A percentile compares a stretch with the other conserved stretches of the same genome.
phyloP scores from a whole-genome alignment of 2,329 filamentous ascomycete genomes.

The Rhynchosporium graminicola region DNA sequence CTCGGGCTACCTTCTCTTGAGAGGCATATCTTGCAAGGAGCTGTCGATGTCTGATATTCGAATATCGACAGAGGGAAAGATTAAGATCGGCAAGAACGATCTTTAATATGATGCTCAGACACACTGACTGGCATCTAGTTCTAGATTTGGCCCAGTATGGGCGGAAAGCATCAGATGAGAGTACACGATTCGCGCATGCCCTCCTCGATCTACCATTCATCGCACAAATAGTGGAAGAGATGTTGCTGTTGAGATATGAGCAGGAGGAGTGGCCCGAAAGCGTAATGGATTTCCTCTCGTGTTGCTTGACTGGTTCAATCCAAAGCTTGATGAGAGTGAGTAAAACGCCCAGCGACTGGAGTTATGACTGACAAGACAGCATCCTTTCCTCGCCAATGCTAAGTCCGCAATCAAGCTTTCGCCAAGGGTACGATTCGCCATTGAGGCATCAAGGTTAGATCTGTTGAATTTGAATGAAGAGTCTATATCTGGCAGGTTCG shows the following conservation, averaged over 20 bases:
- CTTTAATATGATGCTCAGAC: neutral
- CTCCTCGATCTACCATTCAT: slow-evolving; percentile 17
- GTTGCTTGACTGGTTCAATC: slow-evolving; percentile 16
- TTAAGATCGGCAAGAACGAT: slow-evolving; percentile 15
- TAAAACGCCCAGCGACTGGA: neutral
- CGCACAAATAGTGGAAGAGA: slow-evolving; percentile 15
- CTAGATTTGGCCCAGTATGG: slow-evolving; percentile 17
- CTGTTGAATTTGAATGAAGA: neutral
- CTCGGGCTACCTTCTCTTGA: slow-evolving; percentile 19
- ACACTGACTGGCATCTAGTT: slow-evolving; percentile 13
- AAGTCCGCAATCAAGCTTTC: slow-evolving; percentile 15
- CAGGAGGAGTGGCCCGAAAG: slow-evolving; percentile 13
- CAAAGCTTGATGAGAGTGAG: slow-evolving; percentile 16
- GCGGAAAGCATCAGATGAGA: slow-evolving; percentile 13
- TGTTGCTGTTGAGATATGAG: slow-evolving; percentile 17
- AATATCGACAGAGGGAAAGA: slow-evolving; percentile 16
- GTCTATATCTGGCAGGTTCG: neutral
- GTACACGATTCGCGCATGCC: slow-evolving; percentile 10
- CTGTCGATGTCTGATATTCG: slow-evolving; percentile 17
- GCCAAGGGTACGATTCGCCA: slow-evolving; percentile 16
- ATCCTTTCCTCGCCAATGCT: slow-evolving; percentile 16
- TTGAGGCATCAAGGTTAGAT: slow-evolving; percentile 1
- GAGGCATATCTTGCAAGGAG: slow-evolving; percentile 19
- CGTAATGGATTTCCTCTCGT: slow-evolving; percentile 14
- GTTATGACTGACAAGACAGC: slow-evolving; percentile 12